Conservation (phyloP, 2,329 filamentous ascomycete genomes). For the Hyphodiscus sp. region DNA sequence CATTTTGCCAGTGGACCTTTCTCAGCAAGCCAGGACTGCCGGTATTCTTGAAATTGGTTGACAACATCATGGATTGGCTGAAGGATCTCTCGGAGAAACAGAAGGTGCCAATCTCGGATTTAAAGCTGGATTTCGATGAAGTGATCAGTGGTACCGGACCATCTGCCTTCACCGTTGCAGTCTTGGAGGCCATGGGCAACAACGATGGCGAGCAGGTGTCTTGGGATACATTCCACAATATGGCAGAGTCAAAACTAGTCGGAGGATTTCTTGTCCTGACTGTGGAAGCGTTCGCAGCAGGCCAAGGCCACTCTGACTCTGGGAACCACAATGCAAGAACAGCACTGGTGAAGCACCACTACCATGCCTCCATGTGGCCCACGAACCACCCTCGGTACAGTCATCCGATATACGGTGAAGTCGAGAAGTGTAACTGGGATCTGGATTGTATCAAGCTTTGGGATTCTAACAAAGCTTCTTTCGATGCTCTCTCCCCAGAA, state of each 20-base stretch:
- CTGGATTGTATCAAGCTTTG: conserved; percentile 56
- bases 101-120: conserved; percentile 49
- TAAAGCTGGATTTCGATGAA: conserved; percentile 65
- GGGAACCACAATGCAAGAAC: conserved; percentile 61
- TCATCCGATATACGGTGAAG: conserved; percentile 63
- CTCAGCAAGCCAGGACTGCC: conserved; percentile 61
- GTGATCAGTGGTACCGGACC: conserved; percentile 69
- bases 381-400: conserved; percentile 57
- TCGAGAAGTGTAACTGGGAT: conserved; percentile 67
- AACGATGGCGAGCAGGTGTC: conserved; percentile 40
- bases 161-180: conserved; percentile 60
- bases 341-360: conserved; percentile 67
- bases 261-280: conserved; percentile 60
- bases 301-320: conserved; percentile 66
- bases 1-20: conserved; percentile 72
- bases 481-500: conserved; percentile 49
- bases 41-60: conserved; percentile 62
- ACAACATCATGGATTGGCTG: conserved; percentile 63
- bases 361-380: conserved; percentile 69
- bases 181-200: conserved; percentile 57
- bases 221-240: conserved; percentile 60
- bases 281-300: conserved; percentile 66
- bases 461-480: conserved; percentile 58
- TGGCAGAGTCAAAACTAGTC: conserved; percentile 59
- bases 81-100: conserved; percentile 53